These are phyloP conservation scores for Amaranthus palmeri DNA, from an alignment of 148 eudicot species.

Conservation along the genomic window DNA sequence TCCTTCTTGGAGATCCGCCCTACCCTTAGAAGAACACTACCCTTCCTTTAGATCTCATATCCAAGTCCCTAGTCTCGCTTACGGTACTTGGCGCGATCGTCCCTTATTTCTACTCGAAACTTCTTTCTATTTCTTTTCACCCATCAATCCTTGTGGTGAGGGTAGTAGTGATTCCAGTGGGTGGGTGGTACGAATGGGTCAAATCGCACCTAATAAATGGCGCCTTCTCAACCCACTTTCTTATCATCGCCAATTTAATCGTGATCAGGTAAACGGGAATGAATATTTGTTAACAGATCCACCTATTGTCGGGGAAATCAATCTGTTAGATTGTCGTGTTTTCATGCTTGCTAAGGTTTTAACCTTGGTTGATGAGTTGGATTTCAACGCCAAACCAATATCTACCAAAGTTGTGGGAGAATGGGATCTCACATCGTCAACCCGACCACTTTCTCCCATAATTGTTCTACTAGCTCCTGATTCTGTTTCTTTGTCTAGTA, in stretches of 20 bases:
- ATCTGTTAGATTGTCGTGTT: neutral
- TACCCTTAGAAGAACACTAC: too few relatives aligned
- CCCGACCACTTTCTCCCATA: too few relatives aligned
- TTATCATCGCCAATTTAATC: too few relatives aligned
- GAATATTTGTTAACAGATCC: constrained; percentile 1
- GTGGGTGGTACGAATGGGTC: constrained; percentile 2
- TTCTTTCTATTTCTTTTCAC: neutral
- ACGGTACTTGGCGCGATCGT: neutral
- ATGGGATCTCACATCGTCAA: too few relatives aligned
- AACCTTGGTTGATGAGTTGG: neutral
- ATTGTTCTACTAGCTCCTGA: neutral
- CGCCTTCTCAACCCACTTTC: constrained; percentile 5
- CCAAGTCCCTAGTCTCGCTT: neutral
- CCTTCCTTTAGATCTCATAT: neutral
- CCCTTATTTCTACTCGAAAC: neutral
- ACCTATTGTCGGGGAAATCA: neutral
- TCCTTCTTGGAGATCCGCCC: neutral
- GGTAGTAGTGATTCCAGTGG: too few relatives aligned
- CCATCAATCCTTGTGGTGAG: too few relatives aligned
- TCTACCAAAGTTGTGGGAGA: neutral
- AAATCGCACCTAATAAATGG: neutral
- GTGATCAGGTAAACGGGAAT: too few relatives aligned
- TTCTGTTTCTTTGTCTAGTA: neutral
- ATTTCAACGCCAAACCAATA: neutral
- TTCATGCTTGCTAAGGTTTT: neutral